phyloP scores from a whole-genome alignment of 2,329 filamentous ascomycete genomes.

The Incumbomyces delicatus region DNA sequence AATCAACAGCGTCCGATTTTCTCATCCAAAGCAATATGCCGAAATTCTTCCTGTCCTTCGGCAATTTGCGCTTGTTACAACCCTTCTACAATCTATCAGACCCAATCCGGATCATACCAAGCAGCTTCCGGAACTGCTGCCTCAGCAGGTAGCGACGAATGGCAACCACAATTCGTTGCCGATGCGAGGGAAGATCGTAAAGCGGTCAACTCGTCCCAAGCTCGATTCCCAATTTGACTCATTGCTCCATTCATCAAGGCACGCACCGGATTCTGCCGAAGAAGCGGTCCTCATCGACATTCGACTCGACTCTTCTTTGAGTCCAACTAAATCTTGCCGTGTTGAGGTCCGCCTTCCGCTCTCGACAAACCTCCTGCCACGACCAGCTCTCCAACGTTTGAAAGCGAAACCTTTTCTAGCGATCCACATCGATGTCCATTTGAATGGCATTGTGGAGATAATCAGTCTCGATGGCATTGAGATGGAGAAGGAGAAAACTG shows the following conservation, averaged over 20 bases:
- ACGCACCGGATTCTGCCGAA: background rate
- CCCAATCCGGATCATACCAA: constrained; percentile 8
- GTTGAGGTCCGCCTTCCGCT: constrained; percentile 16
- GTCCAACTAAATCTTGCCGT: constrained; percentile 11
- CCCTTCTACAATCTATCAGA: constrained; percentile 24
- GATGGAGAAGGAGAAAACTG: constrained; percentile 22
- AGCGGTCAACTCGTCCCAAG: constrained; percentile 39
- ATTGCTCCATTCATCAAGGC: background rate
- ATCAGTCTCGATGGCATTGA: constrained; percentile 27
- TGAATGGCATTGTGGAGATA: constrained; percentile 32
- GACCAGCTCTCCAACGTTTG: background rate
- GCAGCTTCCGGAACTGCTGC: constrained; percentile 13
- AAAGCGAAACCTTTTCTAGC: constrained; percentile 10
- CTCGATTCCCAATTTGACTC: constrained; percentile 43
- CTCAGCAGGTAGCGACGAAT: constrained; percentile 15
- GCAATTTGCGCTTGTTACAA: constrained; percentile 35
- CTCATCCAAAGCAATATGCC: constrained; percentile 36
- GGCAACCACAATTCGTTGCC: background rate
- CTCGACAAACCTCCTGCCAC: background rate
- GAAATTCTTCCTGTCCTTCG: constrained; percentile 36
- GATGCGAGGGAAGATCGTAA: constrained; percentile 30
- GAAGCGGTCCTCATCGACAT: constrained; percentile 13
- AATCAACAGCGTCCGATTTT: constrained; percentile 34
- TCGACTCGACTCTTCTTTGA: constrained; percentile 16
- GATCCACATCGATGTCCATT: constrained; percentile 28